Base-by-base conservation (phyloP, 805 yeast species). In the Nakazawaea ishiwadae region DNA sequence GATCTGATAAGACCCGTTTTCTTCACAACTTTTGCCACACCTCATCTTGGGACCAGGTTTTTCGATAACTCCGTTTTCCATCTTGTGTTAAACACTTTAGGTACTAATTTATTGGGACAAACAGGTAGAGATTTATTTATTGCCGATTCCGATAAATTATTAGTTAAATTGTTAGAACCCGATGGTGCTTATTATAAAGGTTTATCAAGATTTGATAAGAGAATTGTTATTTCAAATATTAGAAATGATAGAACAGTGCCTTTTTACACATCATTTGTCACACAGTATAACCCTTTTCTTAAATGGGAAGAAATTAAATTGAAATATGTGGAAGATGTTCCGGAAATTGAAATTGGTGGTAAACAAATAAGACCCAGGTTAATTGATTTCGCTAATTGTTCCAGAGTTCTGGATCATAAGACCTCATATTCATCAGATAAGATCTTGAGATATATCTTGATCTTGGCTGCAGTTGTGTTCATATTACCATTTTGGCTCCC, bases 211-310 rank as follows among this genome's bases (percentile, higher is more conserved):
- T 90, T 90, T 57, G 63, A 77, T 45, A 68, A 72, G 42, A 71
- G 83, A 40, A 64, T 76, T 3, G 56, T 79, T 2, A 65, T 88
- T 43, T 89, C 96, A 8, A 90, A 91, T 60, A 72, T 82, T 18
- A 71, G 79, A 42, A 81, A 85, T 54, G 98, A 90, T 60, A 69
- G 96, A 45, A 77, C 95, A 0, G 98, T 90, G 6, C 82, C 91
- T 12, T 91, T 88, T 58, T 85, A 79, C 62, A 87, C 97, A 0
- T 71, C 95, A 0, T 89, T 69, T 58, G 82, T 91, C 44, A 71
- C 91, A 3, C 71, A 79, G 23, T 73, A 71, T 45, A 78, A 85
- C 42, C 96, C 96, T 1, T 89, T 88, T 56, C 79, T 79, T 27
- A 62, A 66, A n/a, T 73, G 75, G 71, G 71, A 71, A 36, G 54